Evolutionary conservation across 2,329 filamentous ascomycete genomes (phyloP), one percentile per base, ranked within the genome.

Genomic region (Sarocladiaceae sp.): DNA sequence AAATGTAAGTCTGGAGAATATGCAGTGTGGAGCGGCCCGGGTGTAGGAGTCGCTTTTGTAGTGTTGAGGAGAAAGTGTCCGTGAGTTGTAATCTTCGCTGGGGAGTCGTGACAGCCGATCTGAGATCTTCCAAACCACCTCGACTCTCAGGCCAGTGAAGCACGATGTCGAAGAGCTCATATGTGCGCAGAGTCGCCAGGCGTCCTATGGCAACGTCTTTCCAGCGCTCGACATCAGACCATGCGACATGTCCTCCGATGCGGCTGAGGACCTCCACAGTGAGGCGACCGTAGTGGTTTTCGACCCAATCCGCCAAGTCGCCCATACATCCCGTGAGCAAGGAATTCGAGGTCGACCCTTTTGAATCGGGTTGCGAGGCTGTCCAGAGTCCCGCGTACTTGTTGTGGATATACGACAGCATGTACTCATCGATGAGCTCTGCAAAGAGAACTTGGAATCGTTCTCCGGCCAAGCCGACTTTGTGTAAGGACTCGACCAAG

Each of bases 81-180:
- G 87, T 90, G 10, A 94, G 74, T 57, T 88, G 78, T 18, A 87
- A 72, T 50, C 90, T 85, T 29, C 84, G 79, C 52, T 83, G 79
- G 3, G 86, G 78, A 1, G 85, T 84, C 11, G 82, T 87, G 26
- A 90, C 80, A 42, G 86, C 83, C 51, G 84, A 79, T 55, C 86
- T 79, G 56, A 93, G 79, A 62, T 94, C 90, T 26, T 89, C 80
- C 2, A 94, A 76, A 1, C 86, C 90, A 2, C 85, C 84, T 52
- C 79, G 76, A 58, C 86, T 90, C 31, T 77, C 69, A 3, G 88
- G 87, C 88, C 88, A 94, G 53, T 79, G 76, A 53, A 88, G 77
- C 42, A 91, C 84, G 62, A 93, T 91, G 61, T 92, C 87, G 60
- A 91, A 93, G 10, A 94, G 73, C 61, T 90, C 84, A 7, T 79